These are phyloP conservation scores for Mallotus japonicus DNA, from an alignment of 441 rosid genomes.

Conservation along the genomic window DNA sequence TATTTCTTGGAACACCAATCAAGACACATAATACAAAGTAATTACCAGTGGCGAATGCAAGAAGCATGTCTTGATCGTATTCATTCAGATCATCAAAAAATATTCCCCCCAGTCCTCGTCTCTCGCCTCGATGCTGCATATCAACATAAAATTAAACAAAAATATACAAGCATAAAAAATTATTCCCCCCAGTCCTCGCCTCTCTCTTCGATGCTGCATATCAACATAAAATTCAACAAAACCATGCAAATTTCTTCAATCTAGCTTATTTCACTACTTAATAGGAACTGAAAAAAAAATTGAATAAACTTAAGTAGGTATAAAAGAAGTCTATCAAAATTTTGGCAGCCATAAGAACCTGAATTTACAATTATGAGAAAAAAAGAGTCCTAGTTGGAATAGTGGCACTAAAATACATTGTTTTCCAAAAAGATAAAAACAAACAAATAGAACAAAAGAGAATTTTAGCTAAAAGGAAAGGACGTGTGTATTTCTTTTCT, in stretches of 20 bases:
- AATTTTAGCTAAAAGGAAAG: too few species aligned
- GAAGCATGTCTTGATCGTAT: constrained; percentile 92
- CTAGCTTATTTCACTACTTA: neutral
- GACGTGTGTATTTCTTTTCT: too few species aligned
- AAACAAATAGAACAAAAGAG: too few species aligned
- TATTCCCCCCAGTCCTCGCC: constrained; percentile 98
- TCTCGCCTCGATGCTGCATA: constrained; percentile 85
- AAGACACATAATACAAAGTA: constrained; percentile 9
- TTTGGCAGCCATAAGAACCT: neutral
- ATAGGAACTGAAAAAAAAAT: neutral
- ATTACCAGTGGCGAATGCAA: constrained; percentile 86
- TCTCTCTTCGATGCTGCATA: constrained; percentile 83
- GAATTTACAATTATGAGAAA: neutral
- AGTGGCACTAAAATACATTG: too few species aligned
- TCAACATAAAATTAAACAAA: constrained; percentile 6
- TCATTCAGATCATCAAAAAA: constrained; percentile 96
- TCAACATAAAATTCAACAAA: constrained; percentile 1
- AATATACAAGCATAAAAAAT: constrained; percentile 59
- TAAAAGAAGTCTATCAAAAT: neutral
- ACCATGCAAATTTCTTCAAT: neutral
- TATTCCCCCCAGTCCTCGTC: constrained; percentile 96
- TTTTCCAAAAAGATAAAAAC: too few species aligned
- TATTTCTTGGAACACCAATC: neutral
- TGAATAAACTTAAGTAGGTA: neutral
- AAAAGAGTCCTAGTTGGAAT: neutral